Percentiles rank a stretch among this genome's conserved stretches.
These are phyloP conservation scores for Dioscorea alata DNA, from an alignment of 106 monocot species.

Conservation along the genomic window DNA sequence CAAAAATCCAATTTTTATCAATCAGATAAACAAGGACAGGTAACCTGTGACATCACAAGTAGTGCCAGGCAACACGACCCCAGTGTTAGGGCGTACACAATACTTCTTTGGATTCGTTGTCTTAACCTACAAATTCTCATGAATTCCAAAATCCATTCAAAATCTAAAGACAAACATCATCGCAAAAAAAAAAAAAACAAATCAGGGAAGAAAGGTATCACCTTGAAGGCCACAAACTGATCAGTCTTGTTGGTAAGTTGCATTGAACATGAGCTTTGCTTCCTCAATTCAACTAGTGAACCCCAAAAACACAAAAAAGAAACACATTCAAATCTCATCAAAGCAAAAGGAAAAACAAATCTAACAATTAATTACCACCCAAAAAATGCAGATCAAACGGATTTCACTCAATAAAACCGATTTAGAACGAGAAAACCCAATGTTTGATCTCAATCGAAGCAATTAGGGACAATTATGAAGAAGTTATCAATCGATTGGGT, in stretches of 20 bases:
- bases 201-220: background rate
- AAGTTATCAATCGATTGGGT: background rate
- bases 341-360: no score
- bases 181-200: background rate
- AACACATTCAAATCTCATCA: background rate
- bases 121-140: constrained; percentile 52
- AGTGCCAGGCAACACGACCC: constrained; percentile 59
- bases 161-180: background rate
- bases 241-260: constrained; percentile 49
- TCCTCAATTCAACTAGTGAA: constrained; percentile 34
- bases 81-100: constrained; percentile 82
- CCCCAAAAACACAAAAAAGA: background rate
- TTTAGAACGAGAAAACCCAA: no score
- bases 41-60: constrained; percentile 76
- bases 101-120: constrained; percentile 95
- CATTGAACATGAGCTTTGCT: constrained; percentile 43
- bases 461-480: no score
- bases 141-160: background rate
- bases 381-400: no score
- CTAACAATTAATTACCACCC: no score
- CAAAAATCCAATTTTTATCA: no score
- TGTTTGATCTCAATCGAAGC: no score
- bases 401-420: no score
- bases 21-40: background rate
- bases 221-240: constrained; percentile 50